Conservation (phyloP, 2,329 filamentous ascomycete genomes). For the Colletotrichum lupini region DNA sequence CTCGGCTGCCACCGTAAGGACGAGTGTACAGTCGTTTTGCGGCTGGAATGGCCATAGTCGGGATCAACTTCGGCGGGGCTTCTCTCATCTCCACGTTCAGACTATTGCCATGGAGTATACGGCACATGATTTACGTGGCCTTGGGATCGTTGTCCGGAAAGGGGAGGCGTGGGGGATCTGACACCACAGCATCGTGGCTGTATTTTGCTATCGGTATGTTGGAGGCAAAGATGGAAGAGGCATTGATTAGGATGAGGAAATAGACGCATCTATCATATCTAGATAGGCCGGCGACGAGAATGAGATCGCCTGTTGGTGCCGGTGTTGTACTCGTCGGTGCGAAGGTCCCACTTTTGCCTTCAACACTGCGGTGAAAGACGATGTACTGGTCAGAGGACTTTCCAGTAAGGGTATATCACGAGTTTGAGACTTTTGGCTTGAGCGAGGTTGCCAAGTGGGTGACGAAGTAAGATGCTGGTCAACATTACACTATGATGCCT, state of each 20-base stretch:
- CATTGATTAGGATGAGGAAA: background rate
- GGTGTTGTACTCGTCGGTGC: background rate
- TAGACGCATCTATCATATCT: conserved; percentile 1
- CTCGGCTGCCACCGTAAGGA: background rate
- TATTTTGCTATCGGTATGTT: background rate
- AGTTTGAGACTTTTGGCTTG: background rate
- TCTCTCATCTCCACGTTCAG: background rate
- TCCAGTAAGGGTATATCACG: background rate
- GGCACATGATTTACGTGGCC: conserved; percentile 12
- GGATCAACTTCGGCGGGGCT: background rate
- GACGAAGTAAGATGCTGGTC: too few species aligned
- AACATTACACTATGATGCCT: too few species aligned
- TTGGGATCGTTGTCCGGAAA: background rate
- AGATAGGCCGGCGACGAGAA: conserved; percentile 8
- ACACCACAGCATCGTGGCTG: background rate
- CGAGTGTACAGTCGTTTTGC: background rate
- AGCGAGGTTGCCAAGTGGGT: background rate
- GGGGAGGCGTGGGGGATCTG: background rate
- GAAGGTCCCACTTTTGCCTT: too few species aligned
- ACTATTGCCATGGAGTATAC: background rate
- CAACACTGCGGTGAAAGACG: too few species aligned
- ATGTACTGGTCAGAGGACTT: too few species aligned
- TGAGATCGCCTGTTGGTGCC: conserved; percentile 10
- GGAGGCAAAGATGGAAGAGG: conserved; percentile 8
- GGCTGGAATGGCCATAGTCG: background rate